phyloP scores from a whole-genome alignment of 2,329 filamentous ascomycete genomes.

The Xylaria polymorpha region DNA sequence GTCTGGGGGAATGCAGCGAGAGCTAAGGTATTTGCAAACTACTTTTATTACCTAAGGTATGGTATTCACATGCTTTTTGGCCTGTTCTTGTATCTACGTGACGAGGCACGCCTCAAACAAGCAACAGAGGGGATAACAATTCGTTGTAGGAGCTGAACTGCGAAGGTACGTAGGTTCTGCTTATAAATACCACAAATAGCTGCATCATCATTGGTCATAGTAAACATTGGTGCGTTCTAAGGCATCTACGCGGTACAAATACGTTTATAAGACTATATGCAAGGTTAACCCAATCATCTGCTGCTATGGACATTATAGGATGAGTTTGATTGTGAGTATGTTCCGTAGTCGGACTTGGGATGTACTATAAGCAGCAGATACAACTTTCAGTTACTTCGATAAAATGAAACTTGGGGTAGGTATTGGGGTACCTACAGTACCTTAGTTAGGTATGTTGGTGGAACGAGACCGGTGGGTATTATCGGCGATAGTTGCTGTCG shows the following conservation, averaged over 20 bases:
- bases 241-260: neutral
- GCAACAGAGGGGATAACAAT: neutral
- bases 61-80: conserved; percentile 5
- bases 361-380: neutral
- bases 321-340: neutral
- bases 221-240: neutral
- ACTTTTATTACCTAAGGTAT: neutral
- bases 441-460: neutral
- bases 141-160: neutral
- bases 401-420: too few species aligned
- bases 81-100: neutral
- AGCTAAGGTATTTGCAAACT: neutral
- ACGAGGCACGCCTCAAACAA: neutral
- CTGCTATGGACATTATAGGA: neutral
- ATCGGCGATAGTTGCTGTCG: conserved; percentile 21
- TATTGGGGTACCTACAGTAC: neutral
- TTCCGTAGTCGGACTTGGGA: neutral
- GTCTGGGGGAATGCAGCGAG: conserved; percentile 2
- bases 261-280: neutral
- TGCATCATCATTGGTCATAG: conserved; percentile 19
- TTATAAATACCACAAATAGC: conserved; percentile 15
- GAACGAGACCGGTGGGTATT: neutral
- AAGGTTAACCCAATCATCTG: neutral
- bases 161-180: neutral
- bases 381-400: too few species aligned